Evolutionary conservation across 306 rosid genomes (phyloP).

Genomic region (Carpinus fangiana): DNA sequence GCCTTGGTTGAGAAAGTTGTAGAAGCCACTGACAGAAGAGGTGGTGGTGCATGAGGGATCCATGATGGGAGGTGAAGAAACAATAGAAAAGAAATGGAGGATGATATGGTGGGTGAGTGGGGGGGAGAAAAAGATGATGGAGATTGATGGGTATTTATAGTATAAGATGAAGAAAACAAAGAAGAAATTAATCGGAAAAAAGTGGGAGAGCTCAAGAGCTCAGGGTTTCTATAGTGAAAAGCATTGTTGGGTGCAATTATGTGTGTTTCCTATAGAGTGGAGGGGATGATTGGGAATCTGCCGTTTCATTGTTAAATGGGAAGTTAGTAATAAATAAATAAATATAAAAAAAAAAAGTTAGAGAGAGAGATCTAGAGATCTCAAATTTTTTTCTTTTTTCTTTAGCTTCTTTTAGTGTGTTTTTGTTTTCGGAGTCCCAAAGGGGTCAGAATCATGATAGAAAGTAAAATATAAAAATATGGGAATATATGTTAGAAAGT

Average conservation of each 20-base stretch:
- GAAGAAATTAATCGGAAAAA: conserved; percentile 6
- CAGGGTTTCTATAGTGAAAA: conserved; percentile 47
- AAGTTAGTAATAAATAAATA: conserved; percentile 7
- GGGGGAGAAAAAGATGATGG: conserved; percentile 39
- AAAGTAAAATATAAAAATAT: not conserved
- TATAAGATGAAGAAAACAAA: conserved; percentile 27
- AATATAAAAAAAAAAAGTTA: conserved; percentile 1
- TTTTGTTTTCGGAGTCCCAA: not conserved
- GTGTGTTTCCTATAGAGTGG: conserved; percentile 72
- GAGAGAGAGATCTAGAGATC: conserved; percentile 11
- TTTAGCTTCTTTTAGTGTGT: conserved; percentile 2
- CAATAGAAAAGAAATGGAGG: not conserved
- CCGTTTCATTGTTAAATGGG: conserved; percentile 48
- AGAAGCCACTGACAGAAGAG: conserved; percentile 80
- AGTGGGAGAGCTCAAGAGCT: conserved; percentile 42
- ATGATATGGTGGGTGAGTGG: conserved; percentile 11
- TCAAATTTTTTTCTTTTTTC: conserved; percentile 15
- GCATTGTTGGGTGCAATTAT: conserved; percentile 84
- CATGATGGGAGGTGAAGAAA: conserved; percentile 43
- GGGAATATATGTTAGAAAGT: conserved; percentile 7
- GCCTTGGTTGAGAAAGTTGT: conserved; percentile 59
- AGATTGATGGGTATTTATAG: conserved; percentile 51
- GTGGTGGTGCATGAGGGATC: conserved; percentile 63
- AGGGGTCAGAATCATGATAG: conserved; percentile 28
- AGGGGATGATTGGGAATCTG: conserved; percentile 78